Evolutionary conservation across 2,329 filamentous ascomycete genomes (phyloP), one percentile per base, ranked within the genome.

Genomic region (Venturia asperata): DNA sequence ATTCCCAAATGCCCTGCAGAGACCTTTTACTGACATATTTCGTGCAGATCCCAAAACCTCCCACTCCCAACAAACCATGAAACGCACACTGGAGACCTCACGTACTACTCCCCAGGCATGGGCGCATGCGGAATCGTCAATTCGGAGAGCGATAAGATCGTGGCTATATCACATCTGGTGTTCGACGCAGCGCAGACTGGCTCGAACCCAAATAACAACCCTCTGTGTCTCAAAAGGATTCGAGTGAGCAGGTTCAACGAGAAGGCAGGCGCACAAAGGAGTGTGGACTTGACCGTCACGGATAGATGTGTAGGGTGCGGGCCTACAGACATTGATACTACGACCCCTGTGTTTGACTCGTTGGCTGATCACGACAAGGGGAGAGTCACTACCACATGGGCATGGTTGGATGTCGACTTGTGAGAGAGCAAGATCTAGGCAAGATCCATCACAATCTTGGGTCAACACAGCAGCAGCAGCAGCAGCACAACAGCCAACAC

Each of bases 201-300:
- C n/a, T 47, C 45, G 6, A 71, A 73, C 55, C 69, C 71, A 10
- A 73, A 73, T 66, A 67, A 67, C 4, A 73, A 73, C 64, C 68
- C 70, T 19, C 65, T 67, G 21, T 73, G 71, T 63, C 68, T 70
- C 65, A 68, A 68, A 61, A 68, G 64, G 61, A 68, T 68, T 47
- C 65, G 65, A 24, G 65, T 56, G 21, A 60, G 43, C 30, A 39
- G 65, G 30, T 66, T 34, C 56, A 56, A 66, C 39, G 65, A 63
- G 30, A 6, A 62, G 56, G 64, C 43, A 37, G 55, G 56, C 15
- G 55, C 24, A 17, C 52, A 67, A 45, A 37, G 65, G 21, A 67
- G 65, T 24, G 64, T 67, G 19, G 65, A 67, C 41, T 41, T 67
- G 15, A 66, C 56, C 9, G 65, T 67, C 9, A 56, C 56, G 5